Percentiles rank a stretch among this genome's conserved stretches.
phyloP scores from a whole-genome alignment of 805 yeast genomes.

The Kodamaea jinghongensis region DNA sequence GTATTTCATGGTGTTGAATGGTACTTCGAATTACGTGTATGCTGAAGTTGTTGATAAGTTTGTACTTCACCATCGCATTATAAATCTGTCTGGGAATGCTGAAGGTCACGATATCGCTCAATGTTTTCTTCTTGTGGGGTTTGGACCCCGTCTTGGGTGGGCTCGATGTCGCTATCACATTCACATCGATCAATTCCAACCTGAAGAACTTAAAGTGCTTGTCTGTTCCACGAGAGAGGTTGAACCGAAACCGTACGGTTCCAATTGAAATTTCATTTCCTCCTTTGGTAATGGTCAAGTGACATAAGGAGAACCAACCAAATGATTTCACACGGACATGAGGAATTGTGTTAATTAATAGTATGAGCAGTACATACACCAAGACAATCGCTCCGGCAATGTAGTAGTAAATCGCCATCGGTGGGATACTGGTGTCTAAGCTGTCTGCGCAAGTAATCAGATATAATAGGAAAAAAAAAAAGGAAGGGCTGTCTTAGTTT shows the following conservation, averaged over 20 bases:
- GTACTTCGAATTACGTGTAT: constrained; percentile 18
- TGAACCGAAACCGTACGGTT: constrained; percentile 20
- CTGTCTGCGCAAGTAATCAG: too few species aligned
- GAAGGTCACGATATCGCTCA: constrained; percentile 1
- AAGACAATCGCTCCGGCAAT: constrained; percentile 6
- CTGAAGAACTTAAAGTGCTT: constrained; percentile 27
- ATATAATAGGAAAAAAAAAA: too few species aligned
- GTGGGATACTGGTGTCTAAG: neutral
- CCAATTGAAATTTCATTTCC: constrained; percentile 16
- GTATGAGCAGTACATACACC: constrained; percentile 18
- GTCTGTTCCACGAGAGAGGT: constrained; percentile 20
- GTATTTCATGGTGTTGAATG: constrained; percentile 3
- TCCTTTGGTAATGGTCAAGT: constrained; percentile 19
- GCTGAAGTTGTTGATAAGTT: constrained; percentile 23
- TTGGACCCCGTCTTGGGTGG: neutral
- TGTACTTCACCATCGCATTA: constrained; percentile 18
- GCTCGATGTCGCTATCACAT: constrained; percentile 5
- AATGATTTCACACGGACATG: constrained; percentile 24
- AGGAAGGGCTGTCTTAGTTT: too few species aligned
- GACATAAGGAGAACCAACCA: constrained; percentile 30
- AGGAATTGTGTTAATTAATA: constrained; percentile 25
- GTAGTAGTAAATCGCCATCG: constrained; percentile 1
- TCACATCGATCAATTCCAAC: constrained; percentile 24
- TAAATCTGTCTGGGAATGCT: constrained; percentile 19
- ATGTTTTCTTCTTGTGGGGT: constrained; percentile 2